Base-by-base conservation (phyloP, 805 yeast genomes). In the Ogataea henricii region DNA sequence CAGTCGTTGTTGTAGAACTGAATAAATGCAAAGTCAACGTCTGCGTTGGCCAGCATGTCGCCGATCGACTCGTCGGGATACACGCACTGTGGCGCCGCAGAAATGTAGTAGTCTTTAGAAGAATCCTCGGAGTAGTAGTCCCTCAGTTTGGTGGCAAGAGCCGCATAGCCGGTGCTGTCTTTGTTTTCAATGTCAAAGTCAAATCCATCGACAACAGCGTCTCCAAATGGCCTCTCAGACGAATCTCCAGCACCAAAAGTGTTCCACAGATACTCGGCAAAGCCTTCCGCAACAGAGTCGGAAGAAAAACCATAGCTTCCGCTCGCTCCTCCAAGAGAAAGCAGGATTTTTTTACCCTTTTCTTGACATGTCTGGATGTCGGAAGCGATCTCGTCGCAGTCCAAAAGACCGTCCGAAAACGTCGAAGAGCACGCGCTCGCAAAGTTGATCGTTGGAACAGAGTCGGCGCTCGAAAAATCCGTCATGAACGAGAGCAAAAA, bases 61-160 rank as follows among this genome's bases (percentile, higher is more conserved):
- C 76, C 74, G 33, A 71, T 64, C 40, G 68, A 64, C 10, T 79
- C 83, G 70, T 90, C 97, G 16, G 96, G 96, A 65, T 83, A 86
- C 21, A 82, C 85, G 71, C 97, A 91, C 71, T 89, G 96, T 17
- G 97, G 97, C 53, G 97, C 92, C 55, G 96, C 96, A 45, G 95
- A 82, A 38, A 89, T 70, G 64, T 84, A 87, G 70, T 83, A 87
- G 23, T 68, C 58, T 67, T 83, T 86, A 39, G 85, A 73, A 27
- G 54, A 32, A 34, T 72, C 68, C 10, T 55, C 55, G 40, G 69
- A 70, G 48, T 66, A 75, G 43, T 64, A 64, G 3, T 50, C 47
- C 55, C 79, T 71, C 52, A 83, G 59, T 56, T 76, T 72, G 35
- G 66, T 71, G 12, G 81, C 87, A 45, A 85, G 65, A 13, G 84